Conservation (phyloP, 495 filamentous ascomycete species). For the Talaromyces ruber region DNA sequence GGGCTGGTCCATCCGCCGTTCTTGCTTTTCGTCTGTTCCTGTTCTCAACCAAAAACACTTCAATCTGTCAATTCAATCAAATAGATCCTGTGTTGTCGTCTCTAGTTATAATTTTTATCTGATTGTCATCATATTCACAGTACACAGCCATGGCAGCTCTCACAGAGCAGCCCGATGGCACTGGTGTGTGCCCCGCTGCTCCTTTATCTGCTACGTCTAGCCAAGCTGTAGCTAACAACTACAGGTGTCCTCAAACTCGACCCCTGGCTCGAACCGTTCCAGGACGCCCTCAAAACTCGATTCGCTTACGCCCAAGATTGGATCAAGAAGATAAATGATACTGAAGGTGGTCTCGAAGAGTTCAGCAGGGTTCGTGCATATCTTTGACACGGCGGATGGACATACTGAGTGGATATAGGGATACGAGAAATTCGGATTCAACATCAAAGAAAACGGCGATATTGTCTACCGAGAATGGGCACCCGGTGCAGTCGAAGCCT, state of each 20-base stretch:
- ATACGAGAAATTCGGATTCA: constrained; percentile 77
- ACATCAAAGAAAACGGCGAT: constrained; percentile 67
- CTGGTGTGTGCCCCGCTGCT: constrained; percentile 3
- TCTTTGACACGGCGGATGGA: neutral
- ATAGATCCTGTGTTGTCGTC: too few species aligned
- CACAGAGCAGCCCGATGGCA: constrained; percentile 7
- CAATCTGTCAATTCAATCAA: neutral
- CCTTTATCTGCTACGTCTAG: neutral
- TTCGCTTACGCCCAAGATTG: constrained; percentile 78
- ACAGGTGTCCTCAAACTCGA: constrained; percentile 84
- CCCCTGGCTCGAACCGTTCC: constrained; percentile 83
- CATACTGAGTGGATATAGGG: constrained; percentile 44
- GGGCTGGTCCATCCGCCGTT: neutral
- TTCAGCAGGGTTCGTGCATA: constrained; percentile 64
- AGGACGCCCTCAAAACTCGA: constrained; percentile 64
- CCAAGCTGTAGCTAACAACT: neutral
- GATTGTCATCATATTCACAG: neutral
- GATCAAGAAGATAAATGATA: constrained; percentile 72
- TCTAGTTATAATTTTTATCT: neutral
- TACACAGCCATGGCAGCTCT: constrained; percentile 1
- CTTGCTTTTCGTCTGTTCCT: neutral
- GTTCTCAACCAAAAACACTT: neutral
- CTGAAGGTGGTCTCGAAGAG: constrained; percentile 84
- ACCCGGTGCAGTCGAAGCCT: constrained; percentile 73
- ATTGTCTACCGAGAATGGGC: constrained; percentile 96